Evolutionary conservation across 768 basidiomycete genomes (phyloP), one percentile per base, ranked within the genome.

Genomic region (Rhodosporidiobolus sp.): DNA sequence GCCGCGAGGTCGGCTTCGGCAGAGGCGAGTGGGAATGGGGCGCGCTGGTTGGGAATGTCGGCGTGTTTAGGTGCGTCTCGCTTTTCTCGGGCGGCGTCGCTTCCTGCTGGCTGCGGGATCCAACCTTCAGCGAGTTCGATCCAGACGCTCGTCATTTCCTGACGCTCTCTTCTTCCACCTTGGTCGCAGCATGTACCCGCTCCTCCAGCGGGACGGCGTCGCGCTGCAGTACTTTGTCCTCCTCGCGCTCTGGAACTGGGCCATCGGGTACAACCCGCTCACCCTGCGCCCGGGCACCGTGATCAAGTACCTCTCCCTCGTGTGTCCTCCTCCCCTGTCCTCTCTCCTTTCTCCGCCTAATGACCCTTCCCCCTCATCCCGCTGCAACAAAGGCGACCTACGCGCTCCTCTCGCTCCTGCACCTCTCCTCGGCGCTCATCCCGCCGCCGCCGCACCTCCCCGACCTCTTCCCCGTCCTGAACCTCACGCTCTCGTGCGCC

Each of bases 121-220:
- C n/a, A n/a, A n/a, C n/a, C n/a, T n/a, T n/a, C n/a, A n/a, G n/a
- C n/a, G n/a, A n/a, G n/a, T n/a, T n/a, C n/a, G n/a, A n/a, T n/a
- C n/a, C n/a, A n/a, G n/a, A n/a, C n/a, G n/a, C n/a, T n/a, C n/a
- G n/a, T n/a, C n/a, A n/a, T 28, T 32, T 48, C 30, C 56, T 19
- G 30, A 59, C 53, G 46, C n/a, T 8, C 46, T 38, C 34, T n/a
- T 9, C 16, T 28, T 50, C 9, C 20, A 9, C 6, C 17, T 26
- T n/a, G n/a, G n/a, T 2, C 50, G 14, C 78, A 94, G 94, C 79
- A 94, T 96, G 91, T 97, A 90, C 89, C 94, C 94, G 0, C 81
- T 96, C 30, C 81, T 96, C 35, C 87, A 88, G 77, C 85, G 86
- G 70, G 94, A 96, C 72, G 90, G 90, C 0, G 84, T 90, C 16